Percentiles rank a stretch among this genome's conserved stretches.
These are phyloP conservation scores for Amphirosellinia nigrospora DNA, from an alignment of 495 filamentous ascomycete genomes.

Conservation along the genomic window DNA sequence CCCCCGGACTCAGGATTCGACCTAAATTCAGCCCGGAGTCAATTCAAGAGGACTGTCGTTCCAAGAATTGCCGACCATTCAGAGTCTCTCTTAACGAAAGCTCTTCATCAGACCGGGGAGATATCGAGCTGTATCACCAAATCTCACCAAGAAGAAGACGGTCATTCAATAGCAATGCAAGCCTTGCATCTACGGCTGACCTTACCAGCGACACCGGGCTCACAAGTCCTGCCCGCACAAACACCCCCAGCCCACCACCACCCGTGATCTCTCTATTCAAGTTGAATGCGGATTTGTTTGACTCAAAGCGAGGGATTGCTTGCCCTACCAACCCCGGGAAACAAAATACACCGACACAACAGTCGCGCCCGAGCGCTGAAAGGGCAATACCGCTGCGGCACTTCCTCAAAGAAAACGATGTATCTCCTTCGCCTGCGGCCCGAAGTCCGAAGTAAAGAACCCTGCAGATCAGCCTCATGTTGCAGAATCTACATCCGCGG, in stretches of 20 bases:
- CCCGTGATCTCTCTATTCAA: conserved; percentile 46
- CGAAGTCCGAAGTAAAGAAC: conserved; percentile 46
- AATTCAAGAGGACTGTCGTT: conserved; percentile 51
- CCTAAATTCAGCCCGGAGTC: conserved; percentile 27
- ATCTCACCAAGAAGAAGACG: conserved; percentile 53
- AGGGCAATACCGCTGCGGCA: conserved; percentile 39
- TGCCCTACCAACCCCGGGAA: conserved; percentile 26
- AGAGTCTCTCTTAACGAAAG: conserved; percentile 80
- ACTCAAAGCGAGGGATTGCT: conserved; percentile 28
- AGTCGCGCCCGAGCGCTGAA: conserved; percentile 28
- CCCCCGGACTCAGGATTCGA: conserved; percentile 43
- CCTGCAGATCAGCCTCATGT: conserved; percentile 34
- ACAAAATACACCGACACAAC: not conserved
- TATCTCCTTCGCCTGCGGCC: conserved; percentile 89
- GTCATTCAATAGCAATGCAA: conserved; percentile 79
- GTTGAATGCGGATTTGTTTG: conserved; percentile 35
- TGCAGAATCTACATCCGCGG: conserved; percentile 31
- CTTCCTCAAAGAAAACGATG: conserved; percentile 69
- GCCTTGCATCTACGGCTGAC: conserved; percentile 80
- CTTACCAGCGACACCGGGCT: conserved; percentile 89
- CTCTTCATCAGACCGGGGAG: conserved; percentile 70
- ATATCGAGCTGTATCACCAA: conserved; percentile 32
- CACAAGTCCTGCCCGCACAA: conserved; percentile 88
- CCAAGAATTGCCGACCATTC: conserved; percentile 57
- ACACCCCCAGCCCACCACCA: conserved; percentile 84